Conservation (phyloP, 345 rosid genomes). For the Populus nigra region DNA sequence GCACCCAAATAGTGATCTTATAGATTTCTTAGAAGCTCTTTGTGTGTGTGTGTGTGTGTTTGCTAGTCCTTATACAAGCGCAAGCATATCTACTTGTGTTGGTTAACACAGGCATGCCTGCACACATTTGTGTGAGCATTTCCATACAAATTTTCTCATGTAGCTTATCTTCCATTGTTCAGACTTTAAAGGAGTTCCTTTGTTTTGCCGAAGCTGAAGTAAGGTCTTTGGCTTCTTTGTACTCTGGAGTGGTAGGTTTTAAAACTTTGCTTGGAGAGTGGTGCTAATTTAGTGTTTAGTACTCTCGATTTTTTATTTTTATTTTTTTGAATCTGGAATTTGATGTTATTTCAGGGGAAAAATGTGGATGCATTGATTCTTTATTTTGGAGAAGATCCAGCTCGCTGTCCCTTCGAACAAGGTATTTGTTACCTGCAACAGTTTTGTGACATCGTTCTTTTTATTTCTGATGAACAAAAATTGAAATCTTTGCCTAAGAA, state of each 20-base stretch:
- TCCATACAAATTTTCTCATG: not conserved
- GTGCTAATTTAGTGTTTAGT: conserved; percentile 7
- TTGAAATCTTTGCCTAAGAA: not conserved
- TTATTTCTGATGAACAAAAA: not conserved
- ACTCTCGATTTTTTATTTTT: not conserved
- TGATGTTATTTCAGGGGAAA: conserved; percentile 55
- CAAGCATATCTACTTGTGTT: not conserved
- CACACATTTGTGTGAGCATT: not conserved
- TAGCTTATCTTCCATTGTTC: conserved; percentile 17
- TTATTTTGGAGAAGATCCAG: conserved; percentile 97
- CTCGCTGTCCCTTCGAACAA: conserved; percentile 88
- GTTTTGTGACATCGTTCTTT: not conserved
- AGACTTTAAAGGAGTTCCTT: conserved; percentile 78
- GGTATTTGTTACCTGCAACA: conserved; percentile 36
- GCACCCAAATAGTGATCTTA: not conserved
- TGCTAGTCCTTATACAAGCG: not conserved
- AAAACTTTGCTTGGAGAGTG: not conserved
- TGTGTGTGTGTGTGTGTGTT: no score
- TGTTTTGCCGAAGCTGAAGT: conserved; percentile 80
- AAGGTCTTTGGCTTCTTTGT: conserved; percentile 69
- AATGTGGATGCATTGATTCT: conserved; percentile 82
- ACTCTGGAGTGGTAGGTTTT: conserved; percentile 74
- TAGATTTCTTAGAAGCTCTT: not conserved
- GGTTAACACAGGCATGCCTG: not conserved
- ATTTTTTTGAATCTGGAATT: not conserved